Base-by-base conservation (phyloP, 163 green algal species). In the Coccomyxa subellipsoidea region DNA sequence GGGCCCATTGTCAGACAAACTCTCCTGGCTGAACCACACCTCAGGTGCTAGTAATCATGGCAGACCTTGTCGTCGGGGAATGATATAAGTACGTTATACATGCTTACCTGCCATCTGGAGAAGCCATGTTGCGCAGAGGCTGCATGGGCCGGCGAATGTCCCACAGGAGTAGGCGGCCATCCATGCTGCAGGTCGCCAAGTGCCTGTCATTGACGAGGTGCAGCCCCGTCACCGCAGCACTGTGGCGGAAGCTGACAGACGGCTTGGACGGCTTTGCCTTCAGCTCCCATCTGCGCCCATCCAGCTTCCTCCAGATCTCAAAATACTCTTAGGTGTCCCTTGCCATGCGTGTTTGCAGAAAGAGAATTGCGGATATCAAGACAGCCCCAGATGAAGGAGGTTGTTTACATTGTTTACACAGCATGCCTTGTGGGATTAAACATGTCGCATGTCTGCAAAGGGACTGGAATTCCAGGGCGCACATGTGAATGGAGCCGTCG, bases 401-500 rank as follows among this genome's bases (percentile, higher is more conserved):
- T n/a, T n/a, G n/a, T n/a, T 59, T 7, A 59, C 4, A 6, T 23
- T 73, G 66, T 1, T 73, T 73, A 4, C 27, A 23, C 66, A 18
- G 8, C 21, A n/a, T 36, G 6, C 29, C 6, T 7, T 35, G 2
- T 73, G 27, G 4, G 8, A 73, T 8, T 27, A 36, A 34, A n/a
- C 66, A 36, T 73, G 10, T 36, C 66, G 32, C 47, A 66, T 66
- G 12, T 18, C 47, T 66, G 47, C 47, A 66, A 66, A 18, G 12
- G 47, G 47, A 18, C 47, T 66, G 12, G 47, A 35, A 35, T n/a
- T 75, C 9, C 34, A 79, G 18, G 70, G 38, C 82, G 29, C 82
- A 85, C 77, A 82, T 71, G 66, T 86, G 82, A 54, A 87, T 80
- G 8, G 37, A 71, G 73, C 83, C 83, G 38, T 81, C 83, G 0